A percentile compares a stretch with the other conserved stretches of the same genome.
These are phyloP conservation scores for Erigeron philadelphicus DNA, from an alignment of 140 eudicot genomes.

Conservation along the genomic window DNA sequence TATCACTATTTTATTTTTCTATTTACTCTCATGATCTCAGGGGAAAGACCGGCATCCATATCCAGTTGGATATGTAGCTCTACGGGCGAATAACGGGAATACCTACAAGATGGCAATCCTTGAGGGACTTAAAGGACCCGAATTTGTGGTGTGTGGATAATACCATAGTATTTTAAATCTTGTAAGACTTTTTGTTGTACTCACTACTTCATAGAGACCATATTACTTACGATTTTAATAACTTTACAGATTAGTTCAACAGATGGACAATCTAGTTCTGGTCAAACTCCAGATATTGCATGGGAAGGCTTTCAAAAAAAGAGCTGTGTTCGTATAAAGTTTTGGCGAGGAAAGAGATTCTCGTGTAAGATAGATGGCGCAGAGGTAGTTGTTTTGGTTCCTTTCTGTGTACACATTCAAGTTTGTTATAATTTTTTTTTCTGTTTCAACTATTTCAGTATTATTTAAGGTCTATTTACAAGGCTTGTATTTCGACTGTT, in stretches of 20 bases:
- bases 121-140: constrained; percentile 92
- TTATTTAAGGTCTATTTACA: background rate
- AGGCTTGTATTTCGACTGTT: background rate
- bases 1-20: background rate
- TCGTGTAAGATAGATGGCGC: constrained; percentile 88
- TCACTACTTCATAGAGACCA: constrained; percentile 8
- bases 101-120: constrained; percentile 69
- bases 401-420: constrained; percentile 5
- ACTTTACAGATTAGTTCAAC: constrained; percentile 62
- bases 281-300: constrained; percentile 93
- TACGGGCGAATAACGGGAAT: constrained; percentile 54
- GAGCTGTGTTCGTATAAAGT: constrained; percentile 47
- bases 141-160: constrained; percentile 57
- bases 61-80: constrained; percentile 82
- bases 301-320: constrained; percentile 90
- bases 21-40: constrained; percentile 39
- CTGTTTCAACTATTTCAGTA: background rate
- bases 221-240: background rate
- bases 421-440: constrained; percentile 15
- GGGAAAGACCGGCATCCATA: constrained; percentile 93
- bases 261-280: constrained; percentile 68
- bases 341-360: constrained; percentile 75
- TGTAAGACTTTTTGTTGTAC: constrained; percentile 18
- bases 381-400: constrained; percentile 56
- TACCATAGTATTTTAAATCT: constrained; percentile 9